Conservation (phyloP, 805 yeast species). For the Lipomyces yamanashiensis region DNA sequence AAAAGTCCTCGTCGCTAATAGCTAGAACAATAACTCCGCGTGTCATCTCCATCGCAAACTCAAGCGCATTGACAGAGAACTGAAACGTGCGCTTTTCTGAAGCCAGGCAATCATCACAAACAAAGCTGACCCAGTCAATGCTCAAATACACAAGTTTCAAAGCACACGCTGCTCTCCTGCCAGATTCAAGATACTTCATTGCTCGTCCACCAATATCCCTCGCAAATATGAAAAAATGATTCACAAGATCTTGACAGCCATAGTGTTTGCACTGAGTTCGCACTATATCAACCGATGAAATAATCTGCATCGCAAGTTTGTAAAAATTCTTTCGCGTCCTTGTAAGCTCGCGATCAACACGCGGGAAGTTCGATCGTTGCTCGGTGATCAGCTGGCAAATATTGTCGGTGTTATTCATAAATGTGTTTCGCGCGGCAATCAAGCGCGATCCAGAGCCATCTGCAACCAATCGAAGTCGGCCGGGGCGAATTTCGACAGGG, state of each 20-base stretch:
- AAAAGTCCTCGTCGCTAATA: conserved; percentile 75
- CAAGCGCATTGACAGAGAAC: conserved; percentile 96
- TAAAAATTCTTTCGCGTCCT: conserved; percentile 69
- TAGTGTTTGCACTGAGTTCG: conserved; percentile 58
- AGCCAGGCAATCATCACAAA: conserved; percentile 93
- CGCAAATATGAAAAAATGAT: conserved; percentile 74
- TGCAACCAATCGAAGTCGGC: conserved; percentile 68
- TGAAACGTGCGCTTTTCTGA: conserved; percentile 88
- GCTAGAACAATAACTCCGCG: conserved; percentile 86
- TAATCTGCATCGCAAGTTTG: conserved; percentile 65
- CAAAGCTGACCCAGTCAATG: conserved; percentile 88
- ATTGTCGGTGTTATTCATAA: conserved; percentile 62
- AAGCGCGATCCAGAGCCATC: conserved; percentile 69
- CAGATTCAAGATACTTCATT: conserved; percentile 59
- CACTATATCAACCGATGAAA: conserved; percentile 61
- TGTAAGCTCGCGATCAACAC: conserved; percentile 73
- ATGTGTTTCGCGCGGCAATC: conserved; percentile 59
- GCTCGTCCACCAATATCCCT: conserved; percentile 81
- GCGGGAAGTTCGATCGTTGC: conserved; percentile 69
- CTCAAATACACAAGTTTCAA: conserved; percentile 73
- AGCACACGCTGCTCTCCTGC: conserved; percentile 69
- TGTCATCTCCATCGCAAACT: conserved; percentile 94
- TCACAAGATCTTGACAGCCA: conserved; percentile 76
- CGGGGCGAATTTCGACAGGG: conserved; percentile 62
- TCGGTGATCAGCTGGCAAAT: conserved; percentile 54